Conservation (phyloP, 345 rosid species). For the Aquilaria yunnanensis region DNA sequence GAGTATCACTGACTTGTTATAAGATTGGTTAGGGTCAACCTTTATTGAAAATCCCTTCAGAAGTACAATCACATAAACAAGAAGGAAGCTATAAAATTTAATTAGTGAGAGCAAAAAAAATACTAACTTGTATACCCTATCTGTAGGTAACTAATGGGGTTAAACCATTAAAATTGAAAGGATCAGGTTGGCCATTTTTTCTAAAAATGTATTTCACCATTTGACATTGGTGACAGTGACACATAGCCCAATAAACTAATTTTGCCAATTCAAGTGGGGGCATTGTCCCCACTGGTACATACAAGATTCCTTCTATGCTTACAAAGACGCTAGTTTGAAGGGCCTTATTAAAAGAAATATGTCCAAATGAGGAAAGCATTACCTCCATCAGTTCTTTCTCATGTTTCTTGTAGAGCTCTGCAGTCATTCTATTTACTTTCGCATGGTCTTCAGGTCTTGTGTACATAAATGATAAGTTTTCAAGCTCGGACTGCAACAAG, state of each 20-base stretch:
- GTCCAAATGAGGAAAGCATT: conserved; percentile 4
- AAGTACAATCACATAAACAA: too few relatives aligned
- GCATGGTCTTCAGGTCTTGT: conserved; percentile 84
- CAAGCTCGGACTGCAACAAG: conserved; percentile 87
- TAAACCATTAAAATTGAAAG: too few relatives aligned
- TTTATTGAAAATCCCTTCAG: neutral
- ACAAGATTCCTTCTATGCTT: neutral
- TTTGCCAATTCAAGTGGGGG: too few relatives aligned
- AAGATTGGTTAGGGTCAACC: neutral
- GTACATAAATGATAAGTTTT: conserved; percentile 92
- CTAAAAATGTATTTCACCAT: neutral
- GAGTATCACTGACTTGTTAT: conserved; percentile 1
- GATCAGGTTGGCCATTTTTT: neutral
- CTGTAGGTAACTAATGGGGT: too few relatives aligned
- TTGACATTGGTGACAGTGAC: neutral
- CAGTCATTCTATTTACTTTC: conserved; percentile 67
- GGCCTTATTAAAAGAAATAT: neutral
- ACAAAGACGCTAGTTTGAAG: neutral
- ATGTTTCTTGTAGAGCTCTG: conserved; percentile 80
- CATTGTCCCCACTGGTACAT: too few relatives aligned
- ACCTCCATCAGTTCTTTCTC: conserved; percentile 92
- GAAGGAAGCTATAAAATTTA: too few relatives aligned
- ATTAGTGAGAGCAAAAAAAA: too few relatives aligned
- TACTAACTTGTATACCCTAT: too few relatives aligned
- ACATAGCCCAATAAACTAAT: too few relatives aligned